Evolutionary conservation across 2,329 filamentous ascomycete species (phyloP).

Genomic region (Cryphonectria parasitica): DNA sequence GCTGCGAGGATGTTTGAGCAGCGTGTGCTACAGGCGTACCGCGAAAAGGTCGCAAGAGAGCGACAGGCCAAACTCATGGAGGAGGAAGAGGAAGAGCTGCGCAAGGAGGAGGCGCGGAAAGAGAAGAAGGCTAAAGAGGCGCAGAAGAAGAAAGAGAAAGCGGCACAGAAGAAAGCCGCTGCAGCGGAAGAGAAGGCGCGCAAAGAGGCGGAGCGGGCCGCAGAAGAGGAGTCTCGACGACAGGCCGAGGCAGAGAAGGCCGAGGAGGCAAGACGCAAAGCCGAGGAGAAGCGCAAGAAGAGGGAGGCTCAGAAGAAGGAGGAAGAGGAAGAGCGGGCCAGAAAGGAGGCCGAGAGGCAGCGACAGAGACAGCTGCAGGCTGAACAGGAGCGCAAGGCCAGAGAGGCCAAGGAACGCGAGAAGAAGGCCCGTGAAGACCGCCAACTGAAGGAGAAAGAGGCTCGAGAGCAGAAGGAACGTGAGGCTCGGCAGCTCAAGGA

Average conservation of each 20-base stretch:
- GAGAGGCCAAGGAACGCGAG: constrained; percentile 78
- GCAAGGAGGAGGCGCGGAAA: constrained; percentile 76
- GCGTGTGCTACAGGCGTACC: constrained; percentile 92
- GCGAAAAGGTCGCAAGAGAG: constrained; percentile 93
- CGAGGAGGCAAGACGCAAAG: constrained; percentile 79
- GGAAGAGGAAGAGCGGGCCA: constrained; percentile 83
- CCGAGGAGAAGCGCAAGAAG: constrained; percentile 90
- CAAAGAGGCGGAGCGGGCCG: constrained; percentile 85
- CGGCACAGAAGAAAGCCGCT: constrained; percentile 82
- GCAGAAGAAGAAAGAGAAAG: constrained; percentile 94
- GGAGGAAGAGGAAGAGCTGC: constrained; percentile 85
- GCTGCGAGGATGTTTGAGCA: constrained; percentile 99
- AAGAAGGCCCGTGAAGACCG: constrained; percentile 86
- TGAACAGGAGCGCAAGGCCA: constrained; percentile 82
- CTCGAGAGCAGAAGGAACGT: constrained; percentile 62
- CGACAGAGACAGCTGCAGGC: constrained; percentile 83
- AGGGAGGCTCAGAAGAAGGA: constrained; percentile 88
- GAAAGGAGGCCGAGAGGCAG: constrained; percentile 84
- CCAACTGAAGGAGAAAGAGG: constrained; percentile 77
- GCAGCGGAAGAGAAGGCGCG: constrained; percentile 90
- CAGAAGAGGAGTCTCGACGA: constrained; percentile 77
- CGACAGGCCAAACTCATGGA: constrained; percentile 88
- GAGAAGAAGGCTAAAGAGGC: constrained; percentile 94
- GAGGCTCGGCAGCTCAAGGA: constrained; percentile 60
- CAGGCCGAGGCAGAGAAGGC: constrained; percentile 77